phyloP scores from a whole-genome alignment of 2,329 filamentous ascomycete genomes.

The Biscogniauxia sp. region DNA sequence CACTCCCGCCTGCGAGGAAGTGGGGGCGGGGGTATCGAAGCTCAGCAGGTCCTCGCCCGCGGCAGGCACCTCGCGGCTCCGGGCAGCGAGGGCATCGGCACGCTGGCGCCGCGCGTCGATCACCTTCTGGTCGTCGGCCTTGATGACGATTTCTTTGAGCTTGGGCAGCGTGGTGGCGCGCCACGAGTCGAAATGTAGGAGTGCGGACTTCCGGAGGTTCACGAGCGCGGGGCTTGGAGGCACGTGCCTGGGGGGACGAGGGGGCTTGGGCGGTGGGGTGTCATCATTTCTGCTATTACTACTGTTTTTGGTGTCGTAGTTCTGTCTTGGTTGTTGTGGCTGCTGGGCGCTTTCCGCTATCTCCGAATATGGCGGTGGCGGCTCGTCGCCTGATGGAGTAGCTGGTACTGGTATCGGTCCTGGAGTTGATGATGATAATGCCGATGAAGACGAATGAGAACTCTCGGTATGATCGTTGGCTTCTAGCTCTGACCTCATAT shows the following conservation, averaged over 20 bases:
- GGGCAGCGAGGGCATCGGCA: conserved; percentile 40
- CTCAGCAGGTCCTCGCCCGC: neutral
- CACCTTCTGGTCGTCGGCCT: conserved; percentile 47
- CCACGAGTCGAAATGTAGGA: conserved; percentile 78
- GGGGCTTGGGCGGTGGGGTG: conserved; percentile 5
- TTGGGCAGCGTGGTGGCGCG: conserved; percentile 65
- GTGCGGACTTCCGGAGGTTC: conserved; percentile 48
- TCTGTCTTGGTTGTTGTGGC: conserved; percentile 9
- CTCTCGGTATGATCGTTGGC: conserved; percentile 26
- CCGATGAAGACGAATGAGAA: conserved; percentile 32
- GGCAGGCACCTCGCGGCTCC: conserved; percentile 32
- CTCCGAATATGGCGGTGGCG: conserved; percentile 22
- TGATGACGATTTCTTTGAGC: conserved; percentile 64
- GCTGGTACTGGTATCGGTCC: too few species aligned
- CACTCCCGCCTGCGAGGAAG: neutral
- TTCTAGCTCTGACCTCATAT: conserved; percentile 53
- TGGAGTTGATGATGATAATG: too few species aligned
- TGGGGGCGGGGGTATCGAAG: neutral
- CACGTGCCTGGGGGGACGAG: conserved; percentile 5
- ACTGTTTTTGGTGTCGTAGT: neutral
- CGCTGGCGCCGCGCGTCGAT: conserved; percentile 46
- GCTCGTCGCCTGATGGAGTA: conserved; percentile 4
- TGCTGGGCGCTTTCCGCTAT: conserved; percentile 15
- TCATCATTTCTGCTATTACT: neutral
- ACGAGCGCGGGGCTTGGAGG: conserved; percentile 32